phyloP scores from a whole-genome alignment of 2,329 filamentous ascomycete species.

The Nemania sp. region DNA sequence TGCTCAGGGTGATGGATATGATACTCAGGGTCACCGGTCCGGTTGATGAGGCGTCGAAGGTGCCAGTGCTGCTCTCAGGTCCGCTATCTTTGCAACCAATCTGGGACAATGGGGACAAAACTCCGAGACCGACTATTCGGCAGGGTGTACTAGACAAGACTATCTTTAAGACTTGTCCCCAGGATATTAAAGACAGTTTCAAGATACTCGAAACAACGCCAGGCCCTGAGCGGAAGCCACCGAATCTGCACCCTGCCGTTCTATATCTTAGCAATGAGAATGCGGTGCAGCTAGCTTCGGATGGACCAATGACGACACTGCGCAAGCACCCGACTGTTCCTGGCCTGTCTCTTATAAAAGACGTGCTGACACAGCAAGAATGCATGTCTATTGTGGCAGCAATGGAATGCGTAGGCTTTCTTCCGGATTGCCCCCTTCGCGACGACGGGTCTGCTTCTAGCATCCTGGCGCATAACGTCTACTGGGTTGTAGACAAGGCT shows the following conservation, averaged over 20 bases:
- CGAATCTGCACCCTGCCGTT: constrained; percentile 75
- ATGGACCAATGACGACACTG: constrained; percentile 61
- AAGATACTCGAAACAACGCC: constrained; percentile 71
- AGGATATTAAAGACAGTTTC: constrained; percentile 57
- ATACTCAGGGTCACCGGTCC: constrained; percentile 73
- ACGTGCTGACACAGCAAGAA: constrained; percentile 71
- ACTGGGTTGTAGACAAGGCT: constrained; percentile 39
- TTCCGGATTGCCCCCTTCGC: constrained; percentile 72
- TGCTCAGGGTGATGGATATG: constrained; percentile 72
- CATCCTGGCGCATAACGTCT: constrained; percentile 41
- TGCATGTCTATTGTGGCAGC: constrained; percentile 75
- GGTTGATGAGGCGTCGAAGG: constrained; percentile 62
- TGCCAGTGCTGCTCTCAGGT: constrained; percentile 49
- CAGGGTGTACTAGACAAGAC: constrained; percentile 69
- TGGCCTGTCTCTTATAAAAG: constrained; percentile 68
- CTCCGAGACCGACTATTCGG: constrained; percentile 60
- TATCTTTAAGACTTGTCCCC: constrained; percentile 59
- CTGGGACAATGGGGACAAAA: constrained; percentile 68
- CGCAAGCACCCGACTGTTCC: constrained; percentile 73
- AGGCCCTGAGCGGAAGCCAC: constrained; percentile 71
- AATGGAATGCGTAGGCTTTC: constrained; percentile 73
- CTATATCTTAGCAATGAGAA: constrained; percentile 71
- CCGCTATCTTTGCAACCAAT: constrained; percentile 69
- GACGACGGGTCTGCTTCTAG: constrained; percentile 49
- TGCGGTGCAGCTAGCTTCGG: constrained; percentile 63